Evolutionary conservation across 805 yeast genomes (phyloP), one percentile per base, ranked within the genome.

Genomic region (Candida jianshihensis): DNA sequence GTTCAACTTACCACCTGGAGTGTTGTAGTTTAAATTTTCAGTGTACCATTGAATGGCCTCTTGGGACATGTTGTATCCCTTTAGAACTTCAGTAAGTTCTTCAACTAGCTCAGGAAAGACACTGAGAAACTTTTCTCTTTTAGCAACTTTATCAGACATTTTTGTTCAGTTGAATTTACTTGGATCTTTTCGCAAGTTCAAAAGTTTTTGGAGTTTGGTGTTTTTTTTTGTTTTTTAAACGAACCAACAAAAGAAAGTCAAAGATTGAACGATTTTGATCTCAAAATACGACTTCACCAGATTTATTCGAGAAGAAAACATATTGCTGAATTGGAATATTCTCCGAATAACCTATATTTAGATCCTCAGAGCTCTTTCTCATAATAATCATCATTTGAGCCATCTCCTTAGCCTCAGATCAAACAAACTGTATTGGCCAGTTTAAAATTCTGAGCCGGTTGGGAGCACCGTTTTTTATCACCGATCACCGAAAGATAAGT

Each of bases 1-100:
- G 73, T 92, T 92, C 57, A 88, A 72, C 63, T 92, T 92, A 34
- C 99, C 99, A 42, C 97, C 96, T 40, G 96, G 90, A 5, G 95
- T 79, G 68, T 92, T 92, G 69, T 90, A 84, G 51, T 79, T 64
- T 57, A 90, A 66, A 47, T 69, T 78, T 34, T 71, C 71, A 48
- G 70, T 74, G 62, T 76, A 86, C 97, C 98, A 92, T 19, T 73
- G 75, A 39, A 83, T 72, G 26, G 96, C 97, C 43, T 84, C 92
- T 36, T 69, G 62, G 21, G 96, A 87, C 78, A 92, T 83, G 38
- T 87, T 85, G 62, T 87, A 85, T 35, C 65, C 65, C 31, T 60
- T 63, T 41, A 85, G 64, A 33, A 78, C 72, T 16, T 71, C 73
- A 38, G 69, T 71, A 46, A 90, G 66, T 55, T 90, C 98, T 14